Evolutionary conservation across 352 stramenopile genomes (phyloP).

Genomic region (Hyaloperonospora brassicae): DNA sequence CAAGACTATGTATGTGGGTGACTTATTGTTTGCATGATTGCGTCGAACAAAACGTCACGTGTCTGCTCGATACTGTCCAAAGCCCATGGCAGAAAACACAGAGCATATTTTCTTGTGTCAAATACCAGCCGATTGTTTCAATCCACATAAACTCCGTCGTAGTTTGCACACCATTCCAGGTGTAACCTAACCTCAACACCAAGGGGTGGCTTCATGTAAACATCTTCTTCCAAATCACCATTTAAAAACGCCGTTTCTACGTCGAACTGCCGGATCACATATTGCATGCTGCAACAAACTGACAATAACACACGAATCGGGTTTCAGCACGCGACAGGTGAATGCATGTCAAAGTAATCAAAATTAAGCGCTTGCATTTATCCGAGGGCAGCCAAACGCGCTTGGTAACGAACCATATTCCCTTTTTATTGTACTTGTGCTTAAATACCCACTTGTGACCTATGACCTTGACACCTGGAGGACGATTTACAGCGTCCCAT

Average conservation of each 20-base stretch:
- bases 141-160: constrained; percentile 23
- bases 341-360: not conserved
- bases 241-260: not conserved
- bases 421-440: not conserved
- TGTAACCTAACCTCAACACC: too few relatives aligned
- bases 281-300: not conserved
- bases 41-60: not conserved
- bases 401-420: not conserved
- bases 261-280: not conserved
- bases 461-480: not conserved
- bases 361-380: not conserved
- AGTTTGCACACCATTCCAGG: too few relatives aligned
- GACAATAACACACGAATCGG: not conserved
- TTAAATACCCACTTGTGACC: not conserved
- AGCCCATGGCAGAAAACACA: not conserved
- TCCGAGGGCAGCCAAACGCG: constrained; percentile 10
- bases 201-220: too few relatives aligned
- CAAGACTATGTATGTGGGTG: not conserved
- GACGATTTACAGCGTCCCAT: not conserved
- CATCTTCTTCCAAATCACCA: not conserved
- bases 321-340: not conserved
- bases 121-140: constrained; percentile 26
- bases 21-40: not conserved
- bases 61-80: constrained; percentile 1
- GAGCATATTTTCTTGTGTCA: constrained; percentile 25